A percentile compares a stretch with the other conserved stretches of the same genome.
These are phyloP conservation scores for Amaranthus tricolor DNA, from an alignment of 179 eudicot genomes.

Conservation along the genomic window DNA sequence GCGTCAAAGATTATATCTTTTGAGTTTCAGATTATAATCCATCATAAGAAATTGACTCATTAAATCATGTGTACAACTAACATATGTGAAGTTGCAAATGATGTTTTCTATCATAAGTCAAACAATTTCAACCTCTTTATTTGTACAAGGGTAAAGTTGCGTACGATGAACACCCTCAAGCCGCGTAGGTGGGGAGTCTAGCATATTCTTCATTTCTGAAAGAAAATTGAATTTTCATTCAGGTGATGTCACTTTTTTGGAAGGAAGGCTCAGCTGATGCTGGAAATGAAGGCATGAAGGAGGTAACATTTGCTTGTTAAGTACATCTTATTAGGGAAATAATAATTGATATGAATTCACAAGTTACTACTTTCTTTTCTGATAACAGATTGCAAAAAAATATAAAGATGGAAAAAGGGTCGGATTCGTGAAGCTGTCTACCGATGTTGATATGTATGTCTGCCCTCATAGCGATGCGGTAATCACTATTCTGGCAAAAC, in stretches of 20 bases:
- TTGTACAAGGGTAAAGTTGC: too few species aligned
- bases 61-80: too few species aligned
- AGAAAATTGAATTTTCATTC: constrained; percentile 15
- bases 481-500: constrained; percentile 65
- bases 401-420: constrained; percentile 58
- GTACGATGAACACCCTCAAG: too few species aligned
- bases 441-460: constrained; percentile 65
- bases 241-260: constrained; percentile 68
- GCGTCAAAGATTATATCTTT: too few species aligned
- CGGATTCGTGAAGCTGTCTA: constrained; percentile 58
- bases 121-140: too few species aligned
- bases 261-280: constrained; percentile 58
- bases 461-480: constrained; percentile 69
- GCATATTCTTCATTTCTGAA: neutral
- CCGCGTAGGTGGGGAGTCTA: too few species aligned
- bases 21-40: too few species aligned
- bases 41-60: too few species aligned
- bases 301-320: constrained; percentile 36
- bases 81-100: too few species aligned
- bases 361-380: neutral
- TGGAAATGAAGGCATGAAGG: constrained; percentile 53
- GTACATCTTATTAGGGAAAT: neutral
- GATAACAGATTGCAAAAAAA: constrained; percentile 56
- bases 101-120: too few species aligned
- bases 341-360: neutral